phyloP scores from a whole-genome alignment of 2,329 filamentous ascomycete species.

The Corniculantispora saksenae region DNA sequence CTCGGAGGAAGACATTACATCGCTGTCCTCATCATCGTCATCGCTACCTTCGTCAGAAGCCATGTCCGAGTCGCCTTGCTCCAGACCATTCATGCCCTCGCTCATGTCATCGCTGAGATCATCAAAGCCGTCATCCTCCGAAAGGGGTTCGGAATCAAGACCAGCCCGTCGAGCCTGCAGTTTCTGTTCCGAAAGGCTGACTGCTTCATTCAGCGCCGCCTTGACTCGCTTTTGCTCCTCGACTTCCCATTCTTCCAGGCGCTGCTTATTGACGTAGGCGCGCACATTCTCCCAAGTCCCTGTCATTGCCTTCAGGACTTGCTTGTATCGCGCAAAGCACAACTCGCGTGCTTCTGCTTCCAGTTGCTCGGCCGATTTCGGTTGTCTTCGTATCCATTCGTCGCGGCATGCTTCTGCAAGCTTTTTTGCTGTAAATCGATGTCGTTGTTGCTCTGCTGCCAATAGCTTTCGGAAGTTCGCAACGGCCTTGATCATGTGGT shows the following conservation, averaged over 20 bases:
- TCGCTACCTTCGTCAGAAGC: slow-evolving; percentile 39
- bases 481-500: slow-evolving; percentile 80
- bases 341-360: slow-evolving; percentile 73
- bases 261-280: slow-evolving; percentile 59
- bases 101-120: slow-evolving; percentile 50
- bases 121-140: slow-evolving; percentile 48
- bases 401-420: slow-evolving; percentile 77
- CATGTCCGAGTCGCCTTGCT: slow-evolving; percentile 32
- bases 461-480: slow-evolving; percentile 80
- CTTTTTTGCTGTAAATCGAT: slow-evolving; percentile 75
- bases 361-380: slow-evolving; percentile 77
- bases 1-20: slow-evolving; percentile 62
- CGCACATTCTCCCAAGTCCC: slow-evolving; percentile 67
- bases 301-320: slow-evolving; percentile 60
- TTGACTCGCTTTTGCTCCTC: slow-evolving; percentile 65
- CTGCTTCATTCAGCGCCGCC: slow-evolving; percentile 71
- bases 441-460: slow-evolving; percentile 74
- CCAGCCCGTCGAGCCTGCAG: slow-evolving; percentile 61
- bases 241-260: slow-evolving; percentile 63
- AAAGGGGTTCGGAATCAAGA: slow-evolving; percentile 53
- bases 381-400: slow-evolving; percentile 72
- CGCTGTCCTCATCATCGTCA: slow-evolving; percentile 44
- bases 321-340: slow-evolving; percentile 68
- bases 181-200: slow-evolving; percentile 70
- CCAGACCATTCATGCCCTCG: slow-evolving; percentile 33